Evolutionary conservation across 495 filamentous ascomycete genomes (phyloP).

Genomic region (Rusavskia elegans): DNA sequence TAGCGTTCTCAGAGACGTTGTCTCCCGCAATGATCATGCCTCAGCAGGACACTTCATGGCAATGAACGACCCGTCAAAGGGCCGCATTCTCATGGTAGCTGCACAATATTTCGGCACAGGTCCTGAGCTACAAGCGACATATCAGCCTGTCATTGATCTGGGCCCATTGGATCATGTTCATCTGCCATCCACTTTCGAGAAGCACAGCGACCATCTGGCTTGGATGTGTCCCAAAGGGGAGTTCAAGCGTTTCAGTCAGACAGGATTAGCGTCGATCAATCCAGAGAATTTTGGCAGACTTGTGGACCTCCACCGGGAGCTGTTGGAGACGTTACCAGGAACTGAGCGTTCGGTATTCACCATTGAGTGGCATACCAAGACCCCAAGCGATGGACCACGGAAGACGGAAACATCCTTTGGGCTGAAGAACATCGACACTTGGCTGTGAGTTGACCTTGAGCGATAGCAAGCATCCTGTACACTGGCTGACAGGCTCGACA

Average conservation of each 20-base stretch:
- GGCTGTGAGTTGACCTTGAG: slow-evolving; percentile 6
- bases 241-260: slow-evolving; percentile 11
- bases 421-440: background rate
- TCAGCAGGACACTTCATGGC: slow-evolving; percentile 17
- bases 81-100: slow-evolving; percentile 4
- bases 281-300: slow-evolving; percentile 5
- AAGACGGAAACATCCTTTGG: slow-evolving; percentile 2
- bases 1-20: slow-evolving; percentile 6
- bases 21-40: slow-evolving; percentile 3
- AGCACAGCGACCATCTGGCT: slow-evolving; percentile 9
- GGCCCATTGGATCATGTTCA: slow-evolving; percentile 3
- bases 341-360: slow-evolving; percentile 3
- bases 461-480: too few species aligned
- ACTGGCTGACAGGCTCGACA: background rate
- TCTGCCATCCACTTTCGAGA: slow-evolving; percentile 1
- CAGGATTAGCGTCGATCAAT: slow-evolving; percentile 8
- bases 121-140: slow-evolving; percentile 6
- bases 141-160: slow-evolving; percentile 6
- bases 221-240: slow-evolving; percentile 10
- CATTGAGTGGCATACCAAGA: slow-evolving; percentile 11
- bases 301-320: slow-evolving; percentile 7
- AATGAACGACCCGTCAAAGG: slow-evolving; percentile 9
- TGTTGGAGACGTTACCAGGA: slow-evolving; percentile 8
- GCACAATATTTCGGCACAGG: slow-evolving; percentile 9
- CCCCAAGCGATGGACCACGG: background rate